phyloP scores from a whole-genome alignment of 73 alveolate genomes.

The Paramecium caudatum region DNA sequence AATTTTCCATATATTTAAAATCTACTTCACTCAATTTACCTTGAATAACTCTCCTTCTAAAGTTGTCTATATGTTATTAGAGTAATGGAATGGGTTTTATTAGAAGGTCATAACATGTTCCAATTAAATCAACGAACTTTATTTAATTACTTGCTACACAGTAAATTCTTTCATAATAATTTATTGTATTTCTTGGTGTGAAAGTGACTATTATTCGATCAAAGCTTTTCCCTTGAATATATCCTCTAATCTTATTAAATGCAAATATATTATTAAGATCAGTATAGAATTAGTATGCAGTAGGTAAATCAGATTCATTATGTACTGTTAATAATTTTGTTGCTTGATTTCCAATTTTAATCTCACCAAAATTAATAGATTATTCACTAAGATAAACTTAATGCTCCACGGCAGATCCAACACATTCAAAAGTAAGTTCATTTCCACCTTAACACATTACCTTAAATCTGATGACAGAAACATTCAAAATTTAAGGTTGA shows the following conservation, averaged over 20 bases:
- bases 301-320: slow-evolving; percentile 95
- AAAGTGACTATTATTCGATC: slow-evolving; percentile 94
- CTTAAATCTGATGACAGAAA: slow-evolving; percentile 91
- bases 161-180: slow-evolving; percentile 96
- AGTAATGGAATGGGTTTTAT: slow-evolving; percentile 94
- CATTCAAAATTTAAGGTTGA: slow-evolving; percentile 89
- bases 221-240: slow-evolving; percentile 87
- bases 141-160: slow-evolving; percentile 92
- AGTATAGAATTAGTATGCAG: slow-evolving; percentile 89
- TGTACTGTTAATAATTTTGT: slow-evolving; percentile 94
- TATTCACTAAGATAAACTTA: slow-evolving; percentile 88
- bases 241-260: slow-evolving; percentile 92
- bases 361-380: slow-evolving; percentile 96
- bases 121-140: slow-evolving; percentile 95
- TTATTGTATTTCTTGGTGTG: slow-evolving; percentile 92
- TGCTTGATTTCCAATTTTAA: slow-evolving; percentile 90
- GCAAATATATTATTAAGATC: slow-evolving; percentile 90
- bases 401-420: slow-evolving; percentile 94
- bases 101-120: slow-evolving; percentile 96
- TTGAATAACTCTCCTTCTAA: slow-evolving; percentile 93
- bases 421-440: slow-evolving; percentile 88
- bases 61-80: slow-evolving; percentile 95
- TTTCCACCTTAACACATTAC: slow-evolving; percentile 95
- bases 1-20: slow-evolving; percentile 77
- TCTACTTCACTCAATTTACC: slow-evolving; percentile 87